These are phyloP conservation scores for Pneumocystis carinii DNA, from an alignment of 1,139 yeast genomes.

Conservation along the genomic window DNA sequence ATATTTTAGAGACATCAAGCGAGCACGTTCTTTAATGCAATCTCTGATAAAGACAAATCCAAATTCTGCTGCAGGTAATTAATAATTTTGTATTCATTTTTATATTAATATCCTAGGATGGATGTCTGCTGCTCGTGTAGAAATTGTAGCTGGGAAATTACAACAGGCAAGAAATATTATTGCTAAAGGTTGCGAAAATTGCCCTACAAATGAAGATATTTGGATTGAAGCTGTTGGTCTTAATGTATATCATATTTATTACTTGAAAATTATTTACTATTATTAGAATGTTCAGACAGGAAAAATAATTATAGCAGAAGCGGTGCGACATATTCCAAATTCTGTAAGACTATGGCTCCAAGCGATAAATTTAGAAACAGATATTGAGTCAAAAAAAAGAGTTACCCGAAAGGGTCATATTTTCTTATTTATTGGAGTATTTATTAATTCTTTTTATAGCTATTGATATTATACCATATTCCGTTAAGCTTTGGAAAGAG, in stretches of 20 bases:
- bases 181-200: slow-evolving; percentile 53
- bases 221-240: slow-evolving; percentile 74
- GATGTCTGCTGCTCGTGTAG: slow-evolving; percentile 77
- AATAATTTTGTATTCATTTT: neutral
- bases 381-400: slow-evolving; percentile 35
- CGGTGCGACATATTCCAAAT: slow-evolving; percentile 40
- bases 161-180: slow-evolving; percentile 46
- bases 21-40: slow-evolving; percentile 45
- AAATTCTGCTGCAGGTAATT: slow-evolving; percentile 34
- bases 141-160: slow-evolving; percentile 44
- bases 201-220: slow-evolving; percentile 54
- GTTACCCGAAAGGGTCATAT: slow-evolving; percentile 38
- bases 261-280: neutral
- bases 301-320: slow-evolving; percentile 49
- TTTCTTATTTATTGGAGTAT: neutral
- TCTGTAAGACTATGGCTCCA: slow-evolving; percentile 58
- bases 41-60: slow-evolving; percentile 67
- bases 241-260: slow-evolving; percentile 27
- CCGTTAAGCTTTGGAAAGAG: slow-evolving; percentile 52
- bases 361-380: slow-evolving; percentile 53
- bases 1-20: slow-evolving; percentile 33
- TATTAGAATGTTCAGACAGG: slow-evolving; percentile 24
- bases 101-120: slow-evolving; percentile 34
- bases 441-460: slow-evolving; percentile 27
- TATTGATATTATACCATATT: slow-evolving; percentile 48